Percentiles rank a stretch among this genome's conserved stretches.
Conservation (phyloP, 139 green algal genomes). For the Chlamydomonas eustigma region DNA sequence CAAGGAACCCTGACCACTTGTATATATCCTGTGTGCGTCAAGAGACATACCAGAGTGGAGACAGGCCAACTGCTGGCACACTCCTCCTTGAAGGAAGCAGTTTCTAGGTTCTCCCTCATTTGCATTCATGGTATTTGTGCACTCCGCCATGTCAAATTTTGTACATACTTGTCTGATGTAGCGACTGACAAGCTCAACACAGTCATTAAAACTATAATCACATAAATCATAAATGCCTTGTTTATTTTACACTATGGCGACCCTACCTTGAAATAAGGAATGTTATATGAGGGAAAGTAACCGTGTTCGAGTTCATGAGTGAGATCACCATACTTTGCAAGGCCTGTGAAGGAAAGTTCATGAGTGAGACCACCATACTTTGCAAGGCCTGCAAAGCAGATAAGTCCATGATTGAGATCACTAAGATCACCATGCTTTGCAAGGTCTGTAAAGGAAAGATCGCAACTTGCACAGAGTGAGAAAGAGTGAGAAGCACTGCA, state of each 20-base stretch:
- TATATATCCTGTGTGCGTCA: slow-evolving; percentile 57
- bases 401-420: not conserved
- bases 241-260: not conserved
- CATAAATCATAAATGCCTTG: not conserved
- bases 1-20: slow-evolving; percentile 48
- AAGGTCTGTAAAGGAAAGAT: not conserved
- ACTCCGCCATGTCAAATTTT: no score
- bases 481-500: no score
- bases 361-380: not conserved
- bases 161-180: no score
- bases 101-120: no score
- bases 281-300: slow-evolving; percentile 9
- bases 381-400: not conserved
- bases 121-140: no score
- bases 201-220: no score
- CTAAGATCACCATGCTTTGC: not conserved
- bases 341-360: not conserved
- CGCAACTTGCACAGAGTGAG: no score
- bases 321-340: not conserved
- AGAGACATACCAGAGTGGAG: no score
- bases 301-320: slow-evolving; percentile 8
- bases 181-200: no score
- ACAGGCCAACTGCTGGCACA: no score
- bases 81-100: no score
- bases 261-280: slow-evolving; percentile 1